Conservation (phyloP, 257 asterid genomes). For the Handroanthus guayacan region DNA sequence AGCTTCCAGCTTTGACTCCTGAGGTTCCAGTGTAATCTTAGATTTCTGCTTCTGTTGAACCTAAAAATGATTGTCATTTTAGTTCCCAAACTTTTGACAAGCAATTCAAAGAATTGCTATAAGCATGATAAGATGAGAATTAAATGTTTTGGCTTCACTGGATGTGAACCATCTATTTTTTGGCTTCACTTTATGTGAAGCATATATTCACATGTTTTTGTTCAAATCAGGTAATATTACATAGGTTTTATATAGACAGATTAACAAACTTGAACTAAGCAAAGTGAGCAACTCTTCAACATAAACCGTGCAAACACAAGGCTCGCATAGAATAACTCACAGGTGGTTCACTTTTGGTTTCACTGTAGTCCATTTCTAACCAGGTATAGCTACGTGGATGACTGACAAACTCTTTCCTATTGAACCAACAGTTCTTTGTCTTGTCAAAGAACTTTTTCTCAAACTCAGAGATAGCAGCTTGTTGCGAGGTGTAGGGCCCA, state of each 20-base stretch:
- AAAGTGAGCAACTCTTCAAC: slow-evolving; percentile 5
- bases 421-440: slow-evolving; percentile 70
- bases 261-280: slow-evolving; percentile 18
- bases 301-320: slow-evolving; percentile 22
- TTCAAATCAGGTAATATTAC: neutral
- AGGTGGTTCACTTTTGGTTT: slow-evolving; percentile 53
- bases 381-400: slow-evolving; percentile 69
- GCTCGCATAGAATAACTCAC: slow-evolving; percentile 60
- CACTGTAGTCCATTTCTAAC: slow-evolving; percentile 95
- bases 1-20: slow-evolving; percentile 78
- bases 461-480: slow-evolving; percentile 65
- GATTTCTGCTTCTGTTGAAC: slow-evolving; percentile 47
- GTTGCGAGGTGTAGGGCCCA: slow-evolving; percentile 64
- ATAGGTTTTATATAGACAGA: slow-evolving; percentile 24
- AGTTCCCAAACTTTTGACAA: slow-evolving; percentile 25
- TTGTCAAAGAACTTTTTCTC: slow-evolving; percentile 75
- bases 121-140: neutral
- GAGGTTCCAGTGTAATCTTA: slow-evolving; percentile 47
- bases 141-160: slow-evolving; percentile 12
- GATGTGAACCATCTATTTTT: neutral
- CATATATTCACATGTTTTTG: neutral
- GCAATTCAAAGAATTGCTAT: slow-evolving; percentile 19
- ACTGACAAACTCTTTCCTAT: slow-evolving; percentile 66
- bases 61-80: slow-evolving; percentile 45
- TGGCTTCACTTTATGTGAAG: too few relatives aligned